Evolutionary conservation across 2,329 filamentous ascomycete species (phyloP).

Genomic region (Fusarium sp.): DNA sequence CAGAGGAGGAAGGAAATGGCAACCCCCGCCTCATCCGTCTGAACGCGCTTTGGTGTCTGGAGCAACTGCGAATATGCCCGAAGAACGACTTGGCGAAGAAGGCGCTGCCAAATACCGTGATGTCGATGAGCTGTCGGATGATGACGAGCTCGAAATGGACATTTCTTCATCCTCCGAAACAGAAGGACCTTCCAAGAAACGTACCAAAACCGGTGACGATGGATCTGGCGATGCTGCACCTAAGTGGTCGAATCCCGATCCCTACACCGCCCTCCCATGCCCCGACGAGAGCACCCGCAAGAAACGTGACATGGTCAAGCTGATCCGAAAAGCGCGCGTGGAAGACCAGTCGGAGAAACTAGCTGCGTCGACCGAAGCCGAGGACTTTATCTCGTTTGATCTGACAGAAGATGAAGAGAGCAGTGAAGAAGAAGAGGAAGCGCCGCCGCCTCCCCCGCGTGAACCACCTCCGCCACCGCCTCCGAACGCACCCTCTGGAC

Average conservation of each 20-base stretch:
- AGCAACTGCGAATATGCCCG: conserved; percentile 52
- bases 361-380: conserved; percentile 65
- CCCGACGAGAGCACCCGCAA: conserved; percentile 77
- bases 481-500: conserved; percentile 36
- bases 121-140: conserved; percentile 68
- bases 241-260: conserved; percentile 96
- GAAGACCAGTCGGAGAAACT: conserved; percentile 60
- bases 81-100: conserved; percentile 59
- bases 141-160: conserved; percentile 72
- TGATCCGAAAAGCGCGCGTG: conserved; percentile 89
- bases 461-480: conserved; percentile 29
- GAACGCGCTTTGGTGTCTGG: conserved; percentile 61
- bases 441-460: conserved; percentile 27
- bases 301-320: conserved; percentile 85
- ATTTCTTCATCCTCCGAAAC: conserved; percentile 56
- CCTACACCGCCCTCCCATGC: conserved; percentile 87
- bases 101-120: conserved; percentile 62
- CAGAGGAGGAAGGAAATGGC: conserved; percentile 47
- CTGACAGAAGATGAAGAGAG: conserved; percentile 66
- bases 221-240: conserved; percentile 62
- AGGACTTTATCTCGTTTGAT: conserved; percentile 92
- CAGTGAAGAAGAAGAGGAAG: conserved; percentile 30
- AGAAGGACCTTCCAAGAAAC: conserved; percentile 55
- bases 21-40: conserved; percentile 53
- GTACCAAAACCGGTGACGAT: conserved; percentile 42